Percentiles rank a stretch among this genome's conserved stretches.
phyloP scores from a whole-genome alignment of 306 rosid species.

The Vachellia pachyceras region DNA sequence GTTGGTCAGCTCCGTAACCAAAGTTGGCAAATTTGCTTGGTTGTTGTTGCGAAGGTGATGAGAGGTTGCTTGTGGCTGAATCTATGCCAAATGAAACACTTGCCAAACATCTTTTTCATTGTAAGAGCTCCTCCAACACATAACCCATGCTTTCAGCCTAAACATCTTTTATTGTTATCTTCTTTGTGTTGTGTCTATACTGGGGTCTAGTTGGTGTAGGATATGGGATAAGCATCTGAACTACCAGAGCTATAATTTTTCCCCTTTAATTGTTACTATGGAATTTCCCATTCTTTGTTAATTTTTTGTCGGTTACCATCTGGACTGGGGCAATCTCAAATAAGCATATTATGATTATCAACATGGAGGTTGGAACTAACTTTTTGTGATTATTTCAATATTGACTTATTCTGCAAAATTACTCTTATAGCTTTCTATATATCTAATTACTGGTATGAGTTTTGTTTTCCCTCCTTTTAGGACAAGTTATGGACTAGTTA shows the following conservation, averaged over 20 bases:
- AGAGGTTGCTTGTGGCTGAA: constrained; percentile 86
- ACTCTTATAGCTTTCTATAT: not conserved
- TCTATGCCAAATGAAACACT: constrained; percentile 87
- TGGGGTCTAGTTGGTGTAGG: not conserved
- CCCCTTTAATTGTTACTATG: not conserved
- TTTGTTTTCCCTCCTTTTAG: not conserved
- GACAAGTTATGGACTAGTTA: constrained; percentile 2
- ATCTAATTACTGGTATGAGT: constrained; percentile 13
- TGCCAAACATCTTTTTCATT: constrained; percentile 81
- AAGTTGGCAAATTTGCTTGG: constrained; percentile 79
- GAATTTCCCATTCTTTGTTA: not conserved
- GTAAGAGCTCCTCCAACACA: constrained; percentile 46
- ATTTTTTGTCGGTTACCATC: constrained; percentile 4
- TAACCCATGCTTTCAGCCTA: not conserved
- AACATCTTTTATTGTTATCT: constrained; percentile 1
- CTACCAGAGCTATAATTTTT: constrained; percentile 20
- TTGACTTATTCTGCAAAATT: not conserved
- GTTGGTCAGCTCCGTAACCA: constrained; percentile 88
- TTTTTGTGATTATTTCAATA: constrained; percentile 8
- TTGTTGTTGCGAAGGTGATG: constrained; percentile 76
- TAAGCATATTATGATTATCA: constrained; percentile 4
- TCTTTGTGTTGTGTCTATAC: constrained; percentile 6
- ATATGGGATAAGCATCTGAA: constrained; percentile 24
- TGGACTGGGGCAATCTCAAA: constrained; percentile 9
- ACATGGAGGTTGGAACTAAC: not conserved